Evolutionary conservation across 2,329 filamentous ascomycete genomes (phyloP), one percentile per base, ranked within the genome.

Genomic region (Verticillium dahliae): DNA sequence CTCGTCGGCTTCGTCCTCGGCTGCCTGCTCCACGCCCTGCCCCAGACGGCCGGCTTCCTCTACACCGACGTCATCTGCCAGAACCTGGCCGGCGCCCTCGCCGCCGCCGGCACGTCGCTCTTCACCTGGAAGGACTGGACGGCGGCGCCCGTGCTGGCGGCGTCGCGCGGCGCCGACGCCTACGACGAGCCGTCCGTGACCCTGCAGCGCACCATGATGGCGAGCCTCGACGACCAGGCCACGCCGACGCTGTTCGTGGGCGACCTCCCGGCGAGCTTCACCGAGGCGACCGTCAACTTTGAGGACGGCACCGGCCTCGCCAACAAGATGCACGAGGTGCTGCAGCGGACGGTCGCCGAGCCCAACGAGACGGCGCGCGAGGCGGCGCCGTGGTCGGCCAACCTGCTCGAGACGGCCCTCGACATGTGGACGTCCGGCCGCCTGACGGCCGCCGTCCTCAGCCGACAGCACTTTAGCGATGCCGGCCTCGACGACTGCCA

Each of bases 11-110:
- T 74, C 57, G 45, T 71, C 9, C 66, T 69, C 1, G 74, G 74
- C 13, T 72, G 72, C 34, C 62, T 69, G 4, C 62, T 76, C 0
- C 73, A 73, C 58, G 67, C 66, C 1, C 56, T 74, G 4, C 72
- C 69, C n/a, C 50, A 52, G 27, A 67, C 69, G 6, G 64, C 69
- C 7, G 65, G 63, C 4, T 68, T 68, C 35, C 65, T 71, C 14
- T 76, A 69, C 62, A 67, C 66, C 9, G 74, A 76, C 59, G 70
- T 73, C 13, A 62, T 73, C 11, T 71, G 72, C 3, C 69, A 75
- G 50, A 70, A 70, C 52, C 62, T 67, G 5, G 71, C 74, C 6
- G 67, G 73, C 1, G 60, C 74, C n/a, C 61, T 68, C 6, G 73
- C 73, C 0, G 71, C 73, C 0, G 45, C 69, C 4, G 65, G 69